Evolutionary conservation across 805 yeast species (phyloP), one percentile per base, ranked within the genome.

Genomic region (Clavispora vitiphila): DNA sequence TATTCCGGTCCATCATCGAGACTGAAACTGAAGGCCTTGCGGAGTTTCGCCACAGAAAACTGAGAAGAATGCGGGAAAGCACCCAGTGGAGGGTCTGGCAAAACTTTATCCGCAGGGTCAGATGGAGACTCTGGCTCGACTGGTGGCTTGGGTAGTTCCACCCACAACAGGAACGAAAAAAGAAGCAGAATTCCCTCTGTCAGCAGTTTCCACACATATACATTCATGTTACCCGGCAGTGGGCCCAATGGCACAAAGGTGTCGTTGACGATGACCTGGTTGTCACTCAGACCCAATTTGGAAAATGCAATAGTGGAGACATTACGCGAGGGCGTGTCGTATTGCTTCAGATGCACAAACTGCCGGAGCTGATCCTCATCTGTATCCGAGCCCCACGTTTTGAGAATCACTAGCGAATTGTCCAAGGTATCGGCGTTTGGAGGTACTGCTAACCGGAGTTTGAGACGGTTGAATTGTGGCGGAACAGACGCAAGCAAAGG

Each of bases 1-100:
- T 69, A 69, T 37, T 67, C 71, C 5, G 75, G 75, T 0, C 75
- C 75, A 47, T 70, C 75, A 35, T 68, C 70, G 14, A 66, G 53
- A 27, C 54, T 58, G 42, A 68, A 67, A 25, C 48, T 56, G 42
- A 66, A 69, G 4, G 57, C 66, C 27, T 48, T 55, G 35, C 62
- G 55, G 5, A 49, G 42, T 11, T 51, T 53, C 15, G 29, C 22
- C 4, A 51, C 22, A 10, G 37, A 43, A 20, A 51, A 27, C 5
- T 3, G 35, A 7, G 20, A 8, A 8, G 21, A 3, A 4, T 4
- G 31, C 5, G 5, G 31, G 10, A 31, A 8, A 8, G 20, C 19
- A 18, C 5, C 14, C 18, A n/a, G 11, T 21, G 29, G 26, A 6
- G 27, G 27, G 5, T 15, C 16, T 7, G 37, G 40, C 56, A 29